Conservation (phyloP, 257 asterid species). For the Cynanchum wilfordii region DNA sequence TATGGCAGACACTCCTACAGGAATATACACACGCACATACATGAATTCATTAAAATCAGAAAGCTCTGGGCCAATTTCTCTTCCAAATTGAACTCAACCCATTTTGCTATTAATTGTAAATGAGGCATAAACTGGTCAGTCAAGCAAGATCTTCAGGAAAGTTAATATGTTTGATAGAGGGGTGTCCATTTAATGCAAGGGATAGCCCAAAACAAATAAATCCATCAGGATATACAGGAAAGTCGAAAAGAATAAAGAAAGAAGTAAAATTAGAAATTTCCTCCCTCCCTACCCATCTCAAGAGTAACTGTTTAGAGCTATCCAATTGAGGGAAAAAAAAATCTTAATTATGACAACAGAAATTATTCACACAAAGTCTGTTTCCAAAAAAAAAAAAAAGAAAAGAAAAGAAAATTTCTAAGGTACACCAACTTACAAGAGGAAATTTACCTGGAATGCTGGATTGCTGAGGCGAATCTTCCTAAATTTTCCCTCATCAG, state of each 20-base stretch:
- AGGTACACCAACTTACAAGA: too few relatives aligned
- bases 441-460: slow-evolving; percentile 52
- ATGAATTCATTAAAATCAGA: not conserved
- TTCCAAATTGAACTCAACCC: not conserved
- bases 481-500: slow-evolving; percentile 63
- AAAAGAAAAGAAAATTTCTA: not conserved
- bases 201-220: not conserved
- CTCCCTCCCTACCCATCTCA: not conserved
- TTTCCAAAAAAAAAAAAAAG: not conserved
- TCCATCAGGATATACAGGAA: not conserved
- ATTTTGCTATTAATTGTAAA: not conserved
- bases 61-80: not conserved
- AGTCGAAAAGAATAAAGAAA: too few relatives aligned
- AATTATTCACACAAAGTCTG: not conserved
- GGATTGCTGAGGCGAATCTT: slow-evolving; percentile 71
- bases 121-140: not conserved
- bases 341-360: not conserved
- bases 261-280: not conserved
- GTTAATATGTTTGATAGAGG: not conserved
- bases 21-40: too few relatives aligned
- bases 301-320: not conserved
- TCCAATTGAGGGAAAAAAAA: not conserved
- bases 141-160: not conserved
- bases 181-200: not conserved
- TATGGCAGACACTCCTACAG: not conserved